These are phyloP conservation scores for Peronospora tabacina DNA, from an alignment of 352 stramenopile species.

Conservation along the genomic window DNA sequence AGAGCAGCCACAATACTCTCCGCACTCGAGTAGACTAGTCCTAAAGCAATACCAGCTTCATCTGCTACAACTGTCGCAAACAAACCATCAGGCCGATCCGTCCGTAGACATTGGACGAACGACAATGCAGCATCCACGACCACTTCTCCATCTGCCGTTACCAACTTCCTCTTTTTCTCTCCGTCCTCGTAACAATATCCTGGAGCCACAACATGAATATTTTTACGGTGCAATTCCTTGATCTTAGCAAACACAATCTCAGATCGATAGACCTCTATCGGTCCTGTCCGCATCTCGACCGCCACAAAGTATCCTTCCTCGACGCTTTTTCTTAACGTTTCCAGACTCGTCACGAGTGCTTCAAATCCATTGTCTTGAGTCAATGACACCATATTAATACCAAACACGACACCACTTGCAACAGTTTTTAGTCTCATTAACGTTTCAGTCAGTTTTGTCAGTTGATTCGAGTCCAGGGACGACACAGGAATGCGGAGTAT, in stretches of 20 bases:
- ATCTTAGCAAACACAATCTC: constrained; percentile 37
- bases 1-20: constrained; percentile 89
- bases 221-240: constrained; percentile 50
- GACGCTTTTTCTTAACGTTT: constrained; percentile 33
- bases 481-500: constrained; percentile 48
- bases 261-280: constrained; percentile 2
- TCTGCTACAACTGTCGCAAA: constrained; percentile 93
- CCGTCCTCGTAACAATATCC: constrained; percentile 23
- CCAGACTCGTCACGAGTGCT: constrained; percentile 25
- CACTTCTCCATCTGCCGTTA: constrained; percentile 12
- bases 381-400: constrained; percentile 22
- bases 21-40: constrained; percentile 92
- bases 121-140: constrained; percentile 33
- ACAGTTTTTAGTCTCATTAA: constrained; percentile 29
- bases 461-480: constrained; percentile 17
- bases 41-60: constrained; percentile 78
- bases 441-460: constrained; percentile 28
- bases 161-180: constrained; percentile 15
- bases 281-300: constrained; percentile 32
- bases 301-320: constrained; percentile 49
- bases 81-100: constrained; percentile 86
- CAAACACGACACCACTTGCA: constrained; percentile 42
- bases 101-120: constrained; percentile 79
- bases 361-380: constrained; percentile 21
- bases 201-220: constrained; percentile 48